These are phyloP conservation scores for Claviceps quebecensis DNA, from an alignment of 2,329 filamentous ascomycete species.

Conservation along the genomic window DNA sequence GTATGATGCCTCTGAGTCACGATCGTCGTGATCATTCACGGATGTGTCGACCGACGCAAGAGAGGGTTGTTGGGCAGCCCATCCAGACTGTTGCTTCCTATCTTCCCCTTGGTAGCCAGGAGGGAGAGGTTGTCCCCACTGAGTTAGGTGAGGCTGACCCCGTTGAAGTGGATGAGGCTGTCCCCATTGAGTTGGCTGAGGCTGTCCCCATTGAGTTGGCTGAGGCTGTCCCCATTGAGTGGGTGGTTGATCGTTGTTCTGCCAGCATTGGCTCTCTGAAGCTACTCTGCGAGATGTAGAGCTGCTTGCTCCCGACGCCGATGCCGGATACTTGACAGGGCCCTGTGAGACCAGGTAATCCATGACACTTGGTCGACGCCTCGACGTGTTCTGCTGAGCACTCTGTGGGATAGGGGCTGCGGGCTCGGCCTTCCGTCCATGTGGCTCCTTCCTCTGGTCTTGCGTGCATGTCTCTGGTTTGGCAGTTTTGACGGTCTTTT, in stretches of 20 bases:
- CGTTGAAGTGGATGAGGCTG: background rate
- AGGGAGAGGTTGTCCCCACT: background rate
- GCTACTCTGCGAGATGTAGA: conserved; percentile 1
- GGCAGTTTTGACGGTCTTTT: background rate
- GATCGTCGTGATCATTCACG: background rate
- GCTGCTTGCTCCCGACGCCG: conserved; percentile 2
- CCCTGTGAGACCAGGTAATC: conserved; percentile 9
- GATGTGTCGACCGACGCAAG: background rate
- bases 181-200: background rate
- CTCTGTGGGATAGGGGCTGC: conserved; percentile 3
- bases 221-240: background rate
- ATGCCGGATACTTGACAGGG: conserved; percentile 4
- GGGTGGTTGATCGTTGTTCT: background rate
- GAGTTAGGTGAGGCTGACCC: background rate
- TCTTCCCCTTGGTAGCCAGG: background rate
- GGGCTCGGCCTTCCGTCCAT: conserved; percentile 2
- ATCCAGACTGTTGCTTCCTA: background rate
- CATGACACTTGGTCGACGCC: conserved; percentile 9
- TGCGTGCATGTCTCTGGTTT: background rate
- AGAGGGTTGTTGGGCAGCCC: conserved; percentile 1
- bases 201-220: background rate
- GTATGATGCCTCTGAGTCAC: background rate
- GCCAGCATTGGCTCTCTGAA: conserved; percentile 1
- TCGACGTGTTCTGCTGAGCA: conserved; percentile 3
- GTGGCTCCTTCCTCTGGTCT: background rate